Conservation (phyloP, 257 asterid species). For the Mentha longifolia region DNA sequence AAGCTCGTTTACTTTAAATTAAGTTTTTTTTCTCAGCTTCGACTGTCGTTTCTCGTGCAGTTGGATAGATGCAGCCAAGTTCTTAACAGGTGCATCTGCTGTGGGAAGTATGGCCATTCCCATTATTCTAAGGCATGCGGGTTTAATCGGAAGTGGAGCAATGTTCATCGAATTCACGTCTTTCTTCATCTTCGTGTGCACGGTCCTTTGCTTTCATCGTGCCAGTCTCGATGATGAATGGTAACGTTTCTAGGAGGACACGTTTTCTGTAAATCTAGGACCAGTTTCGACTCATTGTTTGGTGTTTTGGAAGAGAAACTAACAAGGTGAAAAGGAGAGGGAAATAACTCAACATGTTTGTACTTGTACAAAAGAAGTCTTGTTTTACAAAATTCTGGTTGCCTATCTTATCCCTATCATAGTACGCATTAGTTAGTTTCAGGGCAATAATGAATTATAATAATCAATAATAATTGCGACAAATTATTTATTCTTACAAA, state of each 20-base stretch:
- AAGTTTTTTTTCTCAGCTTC: not conserved
- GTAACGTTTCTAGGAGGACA: slow-evolving; percentile 42
- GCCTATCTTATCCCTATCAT: too few relatives aligned
- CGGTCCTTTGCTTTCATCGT: slow-evolving; percentile 90
- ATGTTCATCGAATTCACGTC: slow-evolving; percentile 95
- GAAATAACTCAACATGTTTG: not conserved
- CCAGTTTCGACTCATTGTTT: not conserved
- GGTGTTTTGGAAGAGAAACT: slow-evolving; percentile 18
- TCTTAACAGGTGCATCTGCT: slow-evolving; percentile 93
- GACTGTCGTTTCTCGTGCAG: slow-evolving; percentile 39
- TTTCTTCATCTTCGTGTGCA: slow-evolving; percentile 86
- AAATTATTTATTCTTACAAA: too few relatives aligned
- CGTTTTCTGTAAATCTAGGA: slow-evolving; percentile 11
- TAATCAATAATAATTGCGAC: too few relatives aligned
- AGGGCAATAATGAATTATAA: too few relatives aligned
- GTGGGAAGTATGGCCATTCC: slow-evolving; percentile 98
- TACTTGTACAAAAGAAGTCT: too few relatives aligned
- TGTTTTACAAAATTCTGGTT: too few relatives aligned
- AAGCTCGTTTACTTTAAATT: not conserved
- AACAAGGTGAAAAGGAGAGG: slow-evolving; percentile 6
- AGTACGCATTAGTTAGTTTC: too few relatives aligned
- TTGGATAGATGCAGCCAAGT: slow-evolving; percentile 95
- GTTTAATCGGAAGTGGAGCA: slow-evolving; percentile 82
- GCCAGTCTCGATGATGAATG: slow-evolving; percentile 95
- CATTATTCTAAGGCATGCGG: slow-evolving; percentile 86